phyloP scores from a whole-genome alignment of 805 yeast genomes.

The Millerozyma miso region DNA sequence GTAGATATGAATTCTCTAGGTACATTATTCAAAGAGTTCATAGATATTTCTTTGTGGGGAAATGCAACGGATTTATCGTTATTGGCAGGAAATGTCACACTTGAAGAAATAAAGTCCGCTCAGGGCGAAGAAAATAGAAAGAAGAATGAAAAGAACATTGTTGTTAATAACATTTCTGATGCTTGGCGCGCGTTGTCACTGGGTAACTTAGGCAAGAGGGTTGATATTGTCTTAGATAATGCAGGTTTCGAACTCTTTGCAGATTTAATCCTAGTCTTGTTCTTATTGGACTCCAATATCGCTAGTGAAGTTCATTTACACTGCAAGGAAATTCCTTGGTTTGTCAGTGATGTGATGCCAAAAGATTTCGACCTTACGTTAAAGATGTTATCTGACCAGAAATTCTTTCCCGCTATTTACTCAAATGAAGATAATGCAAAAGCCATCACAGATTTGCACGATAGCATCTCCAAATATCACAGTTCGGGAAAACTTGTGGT shows the following conservation, averaged over 20 bases:
- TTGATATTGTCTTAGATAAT: constrained; percentile 86
- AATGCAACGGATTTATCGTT: constrained; percentile 94
- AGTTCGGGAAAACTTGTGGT: constrained; percentile 18
- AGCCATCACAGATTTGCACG: constrained; percentile 18
- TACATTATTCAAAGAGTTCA: constrained; percentile 72
- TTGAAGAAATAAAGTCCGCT: constrained; percentile 84
- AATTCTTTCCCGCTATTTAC: constrained; percentile 45
- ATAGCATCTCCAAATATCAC: constrained; percentile 18
- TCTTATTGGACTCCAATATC: constrained; percentile 60
- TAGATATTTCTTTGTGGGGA: constrained; percentile 94
- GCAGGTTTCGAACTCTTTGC: constrained; percentile 88
- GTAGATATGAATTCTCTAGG: constrained; percentile 41
- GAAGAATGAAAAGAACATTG: constrained; percentile 72
- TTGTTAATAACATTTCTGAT: constrained; percentile 65
- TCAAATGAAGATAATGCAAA: constrained; percentile 13
- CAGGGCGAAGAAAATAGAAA: constrained; percentile 89
- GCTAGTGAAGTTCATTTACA: constrained; percentile 68
- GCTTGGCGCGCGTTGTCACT: constrained; percentile 53
- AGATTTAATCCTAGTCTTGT: constrained; percentile 27
- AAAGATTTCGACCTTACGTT: constrained; percentile 66
- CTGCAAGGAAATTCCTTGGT: constrained; percentile 92
- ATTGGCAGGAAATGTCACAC: constrained; percentile 72
- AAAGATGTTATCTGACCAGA: constrained; percentile 48
- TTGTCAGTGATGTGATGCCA: constrained; percentile 92
- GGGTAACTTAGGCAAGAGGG: constrained; percentile 37